Evolutionary conservation across 768 basidiomycete genomes (phyloP).

Genomic region (Candolleomyces eurysporus): DNA sequence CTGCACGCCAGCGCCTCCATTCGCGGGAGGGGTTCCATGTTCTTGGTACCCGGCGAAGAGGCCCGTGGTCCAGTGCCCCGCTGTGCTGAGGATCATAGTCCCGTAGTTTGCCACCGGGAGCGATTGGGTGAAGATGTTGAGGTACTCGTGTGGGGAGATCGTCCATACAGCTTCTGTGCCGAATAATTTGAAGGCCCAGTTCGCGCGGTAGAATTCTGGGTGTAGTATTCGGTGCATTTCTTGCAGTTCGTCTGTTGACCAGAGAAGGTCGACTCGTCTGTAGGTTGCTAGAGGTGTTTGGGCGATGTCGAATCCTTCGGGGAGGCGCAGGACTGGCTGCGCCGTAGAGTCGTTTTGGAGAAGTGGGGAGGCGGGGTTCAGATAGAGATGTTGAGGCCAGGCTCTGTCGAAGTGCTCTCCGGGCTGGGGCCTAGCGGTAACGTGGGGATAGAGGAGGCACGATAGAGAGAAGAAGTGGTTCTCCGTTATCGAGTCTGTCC

Average conservation of each 20-base stretch:
- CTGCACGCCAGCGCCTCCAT: too few species aligned
- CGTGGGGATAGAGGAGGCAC: too few species aligned
- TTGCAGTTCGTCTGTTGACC: constrained; percentile 46
- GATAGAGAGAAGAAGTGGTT: too few species aligned
- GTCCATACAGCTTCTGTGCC: constrained; percentile 57
- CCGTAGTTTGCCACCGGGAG: constrained; percentile 53
- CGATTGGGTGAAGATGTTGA: constrained; percentile 46
- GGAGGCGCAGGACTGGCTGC: constrained; percentile 28
- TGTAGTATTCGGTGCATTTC: constrained; percentile 41
- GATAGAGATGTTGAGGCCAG: constrained; percentile 66
- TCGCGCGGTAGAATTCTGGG: constrained; percentile 17
- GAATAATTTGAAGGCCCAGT: constrained; percentile 40
- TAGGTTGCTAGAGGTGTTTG: constrained; percentile 64
- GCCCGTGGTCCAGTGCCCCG: constrained; percentile 67
- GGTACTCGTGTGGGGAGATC: constrained; percentile 49
- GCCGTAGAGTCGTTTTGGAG: not conserved
- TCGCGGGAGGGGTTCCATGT: too few species aligned
- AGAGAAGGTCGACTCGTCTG: constrained; percentile 61
- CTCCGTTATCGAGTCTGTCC: too few species aligned
- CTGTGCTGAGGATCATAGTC: constrained; percentile 63
- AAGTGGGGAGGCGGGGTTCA: constrained; percentile 54
- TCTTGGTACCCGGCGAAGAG: constrained; percentile 37
- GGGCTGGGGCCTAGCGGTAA: too few species aligned
- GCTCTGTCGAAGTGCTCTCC: not conserved
- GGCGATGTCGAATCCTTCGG: constrained; percentile 52